Evolutionary conservation across 768 basidiomycete species (phyloP).

Genomic region (Trametes coccinea): DNA sequence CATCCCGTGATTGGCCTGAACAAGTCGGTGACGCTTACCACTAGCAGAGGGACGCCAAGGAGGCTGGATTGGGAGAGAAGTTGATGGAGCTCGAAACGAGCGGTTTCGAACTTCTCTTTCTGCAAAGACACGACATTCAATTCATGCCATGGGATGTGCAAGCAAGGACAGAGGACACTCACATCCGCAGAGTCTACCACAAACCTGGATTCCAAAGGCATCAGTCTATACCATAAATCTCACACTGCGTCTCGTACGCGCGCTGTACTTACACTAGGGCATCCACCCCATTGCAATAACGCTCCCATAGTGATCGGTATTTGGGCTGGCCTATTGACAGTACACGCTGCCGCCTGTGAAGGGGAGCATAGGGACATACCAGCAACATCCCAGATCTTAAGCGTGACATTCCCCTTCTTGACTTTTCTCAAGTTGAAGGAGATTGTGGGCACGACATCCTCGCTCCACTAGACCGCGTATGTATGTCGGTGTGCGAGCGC

Average conservation of each 20-base stretch:
- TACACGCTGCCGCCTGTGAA: slow-evolving; percentile 8
- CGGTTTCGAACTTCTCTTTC: slow-evolving; percentile 82
- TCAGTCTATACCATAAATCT: no score
- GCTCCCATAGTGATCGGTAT: slow-evolving; percentile 94
- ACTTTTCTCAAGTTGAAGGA: slow-evolving; percentile 92
- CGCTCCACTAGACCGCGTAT: slow-evolving; percentile 67
- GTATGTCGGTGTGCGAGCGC: neutral
- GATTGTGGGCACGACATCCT: slow-evolving; percentile 95
- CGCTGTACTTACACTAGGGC: slow-evolving; percentile 73
- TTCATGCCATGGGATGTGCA: neutral
- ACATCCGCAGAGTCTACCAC: slow-evolving; percentile 93
- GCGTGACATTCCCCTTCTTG: slow-evolving; percentile 83
- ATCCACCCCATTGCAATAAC: slow-evolving; percentile 91
- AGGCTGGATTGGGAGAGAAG: slow-evolving; percentile 67
- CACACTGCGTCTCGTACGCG: no score
- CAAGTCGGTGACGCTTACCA: slow-evolving; percentile 51
- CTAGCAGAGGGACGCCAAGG: slow-evolving; percentile 74
- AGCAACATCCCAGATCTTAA: slow-evolving; percentile 96
- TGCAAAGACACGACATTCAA: slow-evolving; percentile 32
- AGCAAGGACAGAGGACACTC: slow-evolving; percentile 31
- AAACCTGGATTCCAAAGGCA: slow-evolving; percentile 50
- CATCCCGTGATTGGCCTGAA: neutral
- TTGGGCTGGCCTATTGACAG: slow-evolving; percentile 73
- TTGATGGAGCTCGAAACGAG: slow-evolving; percentile 82
- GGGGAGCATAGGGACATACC: slow-evolving; percentile 45